Base-by-base conservation (phyloP, 129 eudicot genomes). In the Ambrosia trifida region DNA sequence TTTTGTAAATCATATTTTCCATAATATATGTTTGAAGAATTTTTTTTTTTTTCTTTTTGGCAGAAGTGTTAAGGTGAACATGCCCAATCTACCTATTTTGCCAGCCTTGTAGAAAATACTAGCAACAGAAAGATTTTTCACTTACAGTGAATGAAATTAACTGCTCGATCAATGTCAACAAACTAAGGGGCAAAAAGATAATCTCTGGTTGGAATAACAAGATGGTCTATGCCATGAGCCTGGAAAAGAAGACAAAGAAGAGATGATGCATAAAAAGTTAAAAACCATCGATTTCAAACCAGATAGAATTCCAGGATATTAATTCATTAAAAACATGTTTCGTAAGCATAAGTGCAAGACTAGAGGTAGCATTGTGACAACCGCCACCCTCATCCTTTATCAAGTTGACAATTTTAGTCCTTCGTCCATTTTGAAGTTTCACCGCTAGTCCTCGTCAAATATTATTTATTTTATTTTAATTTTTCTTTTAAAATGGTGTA, bases 191-290 rank as follows among this genome's bases (percentile, higher is more conserved):
- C 96, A 86, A 86, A 91, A 49, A 91, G 87, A 64, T 91, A 91
- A 74, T 91, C 98, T 82, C 98, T 77, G n/a, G 98, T 91, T 0
- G 98, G 98, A 56, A 91, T 86, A 9, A 91, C 94, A 31, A 91
- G 91, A 84, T 88, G 96, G 62, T 84, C 89, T 44, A 91, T 91
- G 17, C 85, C 96, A 83, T 86, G 89, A 43, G 89, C 96, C 98
- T 91, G 78, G 17, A 70, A 72, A 72, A 1, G 66, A 65, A 31
- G 49, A 66, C 32, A 58, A 11, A 71, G 72, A 57, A 28, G 17
- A 30, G 11, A 17, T 31, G 43, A 49, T 14, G 38, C 54, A 68
- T 6, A 24, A 8, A 11, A 41, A 66, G 56, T 7, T 24, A n/a
- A n/a, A n/a, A n/a, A n/a, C n/a, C n/a, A n/a, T n/a, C n/a, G n/a